Base-by-base conservation (phyloP, 2,329 filamentous ascomycete genomes). In the Beauveria varroae region DNA sequence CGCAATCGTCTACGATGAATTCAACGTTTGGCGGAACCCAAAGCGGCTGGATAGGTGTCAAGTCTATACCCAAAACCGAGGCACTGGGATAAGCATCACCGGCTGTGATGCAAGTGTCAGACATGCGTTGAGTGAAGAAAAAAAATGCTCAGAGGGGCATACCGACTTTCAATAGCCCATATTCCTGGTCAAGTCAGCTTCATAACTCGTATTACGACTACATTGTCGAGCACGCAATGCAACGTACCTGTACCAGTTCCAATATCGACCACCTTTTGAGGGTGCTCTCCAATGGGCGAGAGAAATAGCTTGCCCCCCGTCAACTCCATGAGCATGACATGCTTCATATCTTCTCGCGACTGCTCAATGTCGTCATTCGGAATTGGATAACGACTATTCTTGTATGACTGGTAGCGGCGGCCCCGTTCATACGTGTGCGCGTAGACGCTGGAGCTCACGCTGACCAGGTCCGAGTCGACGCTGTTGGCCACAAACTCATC, bases 1-100 rank as follows among this genome's bases (percentile, higher is more conserved):
- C 73, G 56, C 80, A 79, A 67, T 88, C 85, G 66, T 88, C 85
- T 10, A 88, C 78, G 62, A 86, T 75, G 72, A 87, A 87, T 8
- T 76, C 76, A n/a, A 84, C 77, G 67, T 87, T 87, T 12, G 81
- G 77, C 18, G 84, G 85, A 14, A 86, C 76, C 71, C 74, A 77
- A 41, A 70, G 71, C 2, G 77, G 75, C 64, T 81, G 78, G 22
- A 79, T 80, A 2, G 78, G 76, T 3, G 76, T 78, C 20, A 79
- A 64, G 57, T 80, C 76, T 28, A 73, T 75, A 50, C 76, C 77
- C 18, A 76, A 62, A 2, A 79, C 73, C 50, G 71, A 72, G 6
- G 77, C 72, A 43, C 69, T 68, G n/a, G 76, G 76, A 58, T 74
- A 77, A 24, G 69, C 64, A 64, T 79, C 77, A 54, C 74, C 78